Percentiles rank a stretch among this genome's conserved stretches.
Evolutionary conservation across 2,329 filamentous ascomycete species (phyloP).

Genomic region (Fusarium pseudograminearum): DNA sequence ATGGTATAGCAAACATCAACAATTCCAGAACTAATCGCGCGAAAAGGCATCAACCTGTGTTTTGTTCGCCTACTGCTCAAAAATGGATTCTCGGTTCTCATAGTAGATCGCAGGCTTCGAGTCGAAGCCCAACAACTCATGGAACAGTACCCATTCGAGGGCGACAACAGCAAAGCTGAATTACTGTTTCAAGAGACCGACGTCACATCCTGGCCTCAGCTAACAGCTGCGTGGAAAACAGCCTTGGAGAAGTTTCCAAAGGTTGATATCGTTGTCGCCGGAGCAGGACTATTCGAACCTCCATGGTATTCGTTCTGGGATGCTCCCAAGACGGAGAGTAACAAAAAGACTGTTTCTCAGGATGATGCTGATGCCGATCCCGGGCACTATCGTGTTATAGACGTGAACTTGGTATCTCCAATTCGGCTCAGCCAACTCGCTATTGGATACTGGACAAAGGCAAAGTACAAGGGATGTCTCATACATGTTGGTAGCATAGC

Average conservation of each 20-base stretch:
- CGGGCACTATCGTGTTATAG: slow-evolving; percentile 52
- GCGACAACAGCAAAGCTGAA: slow-evolving; percentile 36
- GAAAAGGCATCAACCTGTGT: slow-evolving; percentile 53
- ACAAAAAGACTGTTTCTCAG: slow-evolving; percentile 44
- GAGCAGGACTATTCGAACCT: slow-evolving; percentile 56
- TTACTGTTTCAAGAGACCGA: slow-evolving; percentile 54
- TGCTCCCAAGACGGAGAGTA: slow-evolving; percentile 49
- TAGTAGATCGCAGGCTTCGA: slow-evolving; percentile 53
- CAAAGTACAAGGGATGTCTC: slow-evolving; percentile 47
- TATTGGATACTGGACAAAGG: slow-evolving; percentile 53
- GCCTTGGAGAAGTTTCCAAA: slow-evolving; percentile 47
- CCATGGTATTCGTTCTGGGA: slow-evolving; percentile 54
- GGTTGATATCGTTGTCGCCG: slow-evolving; percentile 54
- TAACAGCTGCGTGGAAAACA: slow-evolving; percentile 49
- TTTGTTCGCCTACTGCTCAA: slow-evolving; percentile 52
- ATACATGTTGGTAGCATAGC: slow-evolving; percentile 53
- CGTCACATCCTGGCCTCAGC: slow-evolving; percentile 54
- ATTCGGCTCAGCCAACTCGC: slow-evolving; percentile 55
- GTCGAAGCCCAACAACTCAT: slow-evolving; percentile 53
- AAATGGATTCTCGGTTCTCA: slow-evolving; percentile 54
- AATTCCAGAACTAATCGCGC: not conserved
- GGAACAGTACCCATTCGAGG: slow-evolving; percentile 47
- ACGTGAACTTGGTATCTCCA: slow-evolving; percentile 55
- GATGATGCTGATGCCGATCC: slow-evolving; percentile 48
- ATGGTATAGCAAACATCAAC: not conserved